Evolutionary conservation across 441 rosid genomes (phyloP).

Genomic region (Euphorbia corollata): DNA sequence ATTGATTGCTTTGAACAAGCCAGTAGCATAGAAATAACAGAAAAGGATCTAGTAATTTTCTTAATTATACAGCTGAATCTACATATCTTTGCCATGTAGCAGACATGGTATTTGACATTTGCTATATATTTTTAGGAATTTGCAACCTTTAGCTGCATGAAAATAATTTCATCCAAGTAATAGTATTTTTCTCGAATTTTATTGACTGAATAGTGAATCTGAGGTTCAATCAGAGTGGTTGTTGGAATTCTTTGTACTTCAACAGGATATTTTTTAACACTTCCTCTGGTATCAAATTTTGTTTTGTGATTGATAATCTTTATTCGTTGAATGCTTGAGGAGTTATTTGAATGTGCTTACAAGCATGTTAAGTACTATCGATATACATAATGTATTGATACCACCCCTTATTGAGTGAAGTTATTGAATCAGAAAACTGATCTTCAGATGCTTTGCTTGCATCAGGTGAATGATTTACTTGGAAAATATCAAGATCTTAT

Average conservation of each 20-base stretch:
- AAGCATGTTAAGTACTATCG: neutral
- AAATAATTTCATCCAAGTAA: neutral
- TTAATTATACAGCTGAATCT: neutral
- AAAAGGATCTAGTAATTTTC: neutral
- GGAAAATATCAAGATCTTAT: slow-evolving; percentile 80
- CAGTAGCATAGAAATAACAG: neutral
- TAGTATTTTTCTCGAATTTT: neutral
- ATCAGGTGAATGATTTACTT: slow-evolving; percentile 68
- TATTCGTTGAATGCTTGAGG: neutral
- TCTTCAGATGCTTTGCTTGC: slow-evolving; percentile 21
- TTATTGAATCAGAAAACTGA: slow-evolving; percentile 18
- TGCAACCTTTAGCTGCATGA: neutral
- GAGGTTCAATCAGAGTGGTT: slow-evolving; percentile 2
- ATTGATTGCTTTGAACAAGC: neutral
- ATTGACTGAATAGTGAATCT: no score
- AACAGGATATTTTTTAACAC: neutral
- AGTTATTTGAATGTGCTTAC: slow-evolving; percentile 6
- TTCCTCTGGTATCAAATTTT: neutral
- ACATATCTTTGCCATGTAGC: neutral
- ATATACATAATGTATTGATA: neutral
- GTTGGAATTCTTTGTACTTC: slow-evolving; percentile 1
- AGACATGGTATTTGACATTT: neutral
- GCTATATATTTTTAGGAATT: neutral
- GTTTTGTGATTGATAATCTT: neutral
- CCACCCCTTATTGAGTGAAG: slow-evolving; percentile 4